These are phyloP conservation scores for Chaetomiaceae sp. DNA, from an alignment of 2,329 filamentous ascomycete genomes.

Conservation along the genomic window DNA sequence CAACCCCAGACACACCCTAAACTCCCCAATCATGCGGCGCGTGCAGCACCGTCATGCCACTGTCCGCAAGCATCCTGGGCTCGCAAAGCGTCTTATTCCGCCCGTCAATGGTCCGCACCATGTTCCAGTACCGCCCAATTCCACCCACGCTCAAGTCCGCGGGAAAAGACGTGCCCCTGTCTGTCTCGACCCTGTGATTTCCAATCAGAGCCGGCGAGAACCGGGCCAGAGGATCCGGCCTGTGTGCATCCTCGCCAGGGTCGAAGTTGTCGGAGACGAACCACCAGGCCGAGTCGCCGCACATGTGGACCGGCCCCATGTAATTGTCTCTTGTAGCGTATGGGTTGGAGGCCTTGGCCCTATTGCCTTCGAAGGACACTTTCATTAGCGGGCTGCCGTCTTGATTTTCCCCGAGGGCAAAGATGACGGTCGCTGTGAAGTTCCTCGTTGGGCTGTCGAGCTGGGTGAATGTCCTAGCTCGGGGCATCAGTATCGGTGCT, in stretches of 20 bases:
- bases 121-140: slow-evolving; percentile 1
- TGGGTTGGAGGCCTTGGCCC: neutral
- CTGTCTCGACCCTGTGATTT: neutral
- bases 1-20: neutral
- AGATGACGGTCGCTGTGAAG: neutral
- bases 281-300: slow-evolving; percentile 17
- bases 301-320: neutral
- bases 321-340: neutral
- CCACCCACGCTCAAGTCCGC: neutral
- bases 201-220: slow-evolving; percentile 9
- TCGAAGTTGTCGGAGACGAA: neutral
- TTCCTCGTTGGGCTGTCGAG: neutral
- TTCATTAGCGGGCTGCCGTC: neutral
- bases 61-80: slow-evolving; percentile 1
- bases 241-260: neutral
- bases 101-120: neutral
- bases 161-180: neutral
- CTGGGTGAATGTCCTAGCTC: slow-evolving; percentile 2
- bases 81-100: neutral
- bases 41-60: slow-evolving; percentile 4
- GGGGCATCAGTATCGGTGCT: too few species aligned
- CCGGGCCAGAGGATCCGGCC: neutral
- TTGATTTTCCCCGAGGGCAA: neutral
- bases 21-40: neutral
- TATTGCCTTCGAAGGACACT: neutral